phyloP scores from a whole-genome alignment of 129 eudicot species.

The Daucus carota region DH1_v3.0 NC_030387.2:32730001-32730500 shows the following conservation, averaged over 20 bases:
- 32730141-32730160: not conserved
- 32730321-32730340: not conserved
- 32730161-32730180: not conserved
- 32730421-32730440: slow-evolving; percentile 91
- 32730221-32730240: not conserved
- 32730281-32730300: not conserved
- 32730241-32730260: not conserved
- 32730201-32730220: not conserved
- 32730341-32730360: not conserved
- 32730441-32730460: slow-evolving; percentile 94
- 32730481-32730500: slow-evolving; percentile 90
- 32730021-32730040: not conserved
- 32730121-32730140: not conserved
- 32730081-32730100: not conserved
- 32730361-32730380: slow-evolving; percentile 83
- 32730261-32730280: not conserved
- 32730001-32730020: not conserved
- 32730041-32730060: not conserved
- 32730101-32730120: not conserved
- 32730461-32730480: slow-evolving; percentile 87
- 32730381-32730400: slow-evolving; percentile 89
- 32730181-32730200: not conserved
- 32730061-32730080: not conserved
- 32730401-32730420: slow-evolving; percentile 97
- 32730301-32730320: not conserved